These are phyloP conservation scores for Paraphaeosphaeria sporulosa DNA, from an alignment of 2,329 filamentous ascomycete genomes.

Conservation along the genomic window DNA sequence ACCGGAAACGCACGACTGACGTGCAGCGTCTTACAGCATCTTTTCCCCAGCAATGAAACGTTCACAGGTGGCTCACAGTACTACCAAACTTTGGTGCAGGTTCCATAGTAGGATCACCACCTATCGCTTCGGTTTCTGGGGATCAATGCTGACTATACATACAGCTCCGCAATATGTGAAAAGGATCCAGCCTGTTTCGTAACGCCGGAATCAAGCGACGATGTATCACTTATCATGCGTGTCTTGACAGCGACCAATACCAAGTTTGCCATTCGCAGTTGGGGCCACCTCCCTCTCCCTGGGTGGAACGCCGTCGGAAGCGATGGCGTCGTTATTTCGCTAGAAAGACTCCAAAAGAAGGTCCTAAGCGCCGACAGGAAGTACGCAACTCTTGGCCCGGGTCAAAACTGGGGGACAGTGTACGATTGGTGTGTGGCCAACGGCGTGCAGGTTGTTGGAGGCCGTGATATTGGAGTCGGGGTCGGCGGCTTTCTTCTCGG, in stretches of 20 bases:
- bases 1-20: neutral
- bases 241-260: neutral
- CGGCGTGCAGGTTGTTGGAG: neutral
- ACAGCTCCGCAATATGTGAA: neutral
- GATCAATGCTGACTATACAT: neutral
- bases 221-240: neutral
- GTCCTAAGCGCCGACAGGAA: neutral
- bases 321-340: neutral
- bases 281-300: neutral
- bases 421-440: neutral
- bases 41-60: neutral
- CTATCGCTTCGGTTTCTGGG: neutral
- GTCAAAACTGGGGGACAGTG: neutral
- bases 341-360: neutral
- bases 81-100: neutral
- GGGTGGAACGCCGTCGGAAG: neutral
- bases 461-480: neutral
- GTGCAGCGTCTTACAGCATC: neutral
- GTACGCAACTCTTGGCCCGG: conserved; percentile 22
- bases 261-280: neutral
- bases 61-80: neutral
- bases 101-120: neutral
- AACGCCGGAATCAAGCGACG: neutral
- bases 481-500: neutral
- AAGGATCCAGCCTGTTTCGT: neutral